Conservation (phyloP, 306 rosid species). For the Quercus mongolica region DNA sequence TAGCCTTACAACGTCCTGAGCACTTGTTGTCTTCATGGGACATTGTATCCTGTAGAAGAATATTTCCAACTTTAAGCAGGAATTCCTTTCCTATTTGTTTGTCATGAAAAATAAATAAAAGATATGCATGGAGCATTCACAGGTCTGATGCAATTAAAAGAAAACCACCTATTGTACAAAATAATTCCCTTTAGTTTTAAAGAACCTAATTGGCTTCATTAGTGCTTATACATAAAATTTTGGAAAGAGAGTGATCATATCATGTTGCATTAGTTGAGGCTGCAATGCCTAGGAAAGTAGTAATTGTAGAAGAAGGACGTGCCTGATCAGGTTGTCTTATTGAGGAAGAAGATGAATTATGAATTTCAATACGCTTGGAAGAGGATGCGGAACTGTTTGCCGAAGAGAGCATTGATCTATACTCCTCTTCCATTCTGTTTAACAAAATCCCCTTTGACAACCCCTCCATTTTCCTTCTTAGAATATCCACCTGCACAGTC, state of each 20-base stretch:
- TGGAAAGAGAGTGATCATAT: neutral
- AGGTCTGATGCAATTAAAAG: neutral
- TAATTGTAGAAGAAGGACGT: conserved; percentile 15
- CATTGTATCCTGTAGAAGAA: conserved; percentile 39
- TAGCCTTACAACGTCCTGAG: conserved; percentile 80
- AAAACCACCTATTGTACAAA: too few species aligned
- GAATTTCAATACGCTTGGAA: conserved; percentile 54
- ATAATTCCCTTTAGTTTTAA: too few species aligned
- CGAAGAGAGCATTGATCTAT: conserved; percentile 66
- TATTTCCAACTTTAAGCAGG: neutral
- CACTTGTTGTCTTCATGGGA: conserved; percentile 49
- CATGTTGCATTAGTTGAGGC: neutral
- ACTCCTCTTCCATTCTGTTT: conserved; percentile 87
- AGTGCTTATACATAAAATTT: too few species aligned
- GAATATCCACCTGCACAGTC: conserved; percentile 65
- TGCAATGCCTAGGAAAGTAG: neutral
- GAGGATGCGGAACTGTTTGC: conserved; percentile 53
- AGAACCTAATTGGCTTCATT: too few species aligned
- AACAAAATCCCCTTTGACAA: conserved; percentile 73
- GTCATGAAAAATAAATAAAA: neutral
- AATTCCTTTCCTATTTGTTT: neutral
- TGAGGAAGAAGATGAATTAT: conserved; percentile 37
- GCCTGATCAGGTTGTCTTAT: conserved; percentile 33
- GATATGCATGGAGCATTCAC: neutral
- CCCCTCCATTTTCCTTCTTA: conserved; percentile 88